phyloP scores from a whole-genome alignment of 2,329 filamentous ascomycete species.

The Ascochyta fabae region DNA sequence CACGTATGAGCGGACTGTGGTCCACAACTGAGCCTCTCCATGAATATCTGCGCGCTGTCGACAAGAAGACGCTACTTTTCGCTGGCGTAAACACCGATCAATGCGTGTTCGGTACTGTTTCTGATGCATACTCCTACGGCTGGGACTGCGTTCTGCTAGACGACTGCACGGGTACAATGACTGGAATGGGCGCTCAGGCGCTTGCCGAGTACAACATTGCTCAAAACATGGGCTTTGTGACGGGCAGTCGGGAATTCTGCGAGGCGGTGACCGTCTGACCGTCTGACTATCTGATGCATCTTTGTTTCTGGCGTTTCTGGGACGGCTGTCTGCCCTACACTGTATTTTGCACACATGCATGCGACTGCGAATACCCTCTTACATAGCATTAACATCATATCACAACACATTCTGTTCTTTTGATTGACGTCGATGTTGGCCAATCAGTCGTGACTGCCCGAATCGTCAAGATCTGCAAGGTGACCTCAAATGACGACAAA shows the following conservation, averaged over 20 bases:
- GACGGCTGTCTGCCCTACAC: slow-evolving; percentile 2
- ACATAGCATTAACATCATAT: slow-evolving; percentile 6
- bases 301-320: slow-evolving; percentile 3
- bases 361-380: slow-evolving; percentile 21
- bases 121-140: slow-evolving; percentile 51
- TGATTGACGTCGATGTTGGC: slow-evolving; percentile 7
- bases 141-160: slow-evolving; percentile 52
- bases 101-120: slow-evolving; percentile 52
- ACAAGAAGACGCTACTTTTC: slow-evolving; percentile 52
- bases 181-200: slow-evolving; percentile 47
- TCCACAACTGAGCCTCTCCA: slow-evolving; percentile 50
- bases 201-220: slow-evolving; percentile 51
- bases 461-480: slow-evolving; percentile 29
- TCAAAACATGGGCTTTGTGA: slow-evolving; percentile 54
- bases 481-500: slow-evolving; percentile 39
- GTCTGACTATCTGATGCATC: not conserved
- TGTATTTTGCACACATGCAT: slow-evolving; percentile 6
- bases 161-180: slow-evolving; percentile 54
- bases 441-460: slow-evolving; percentile 21
- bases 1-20: slow-evolving; percentile 53
- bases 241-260: slow-evolving; percentile 44
- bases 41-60: slow-evolving; percentile 48
- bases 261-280: slow-evolving; percentile 20
- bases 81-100: slow-evolving; percentile 54
- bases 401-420: not conserved